phyloP scores from a whole-genome alignment of 371 early-diverging fungal genomes.

The Mortierella sp. region DNA sequence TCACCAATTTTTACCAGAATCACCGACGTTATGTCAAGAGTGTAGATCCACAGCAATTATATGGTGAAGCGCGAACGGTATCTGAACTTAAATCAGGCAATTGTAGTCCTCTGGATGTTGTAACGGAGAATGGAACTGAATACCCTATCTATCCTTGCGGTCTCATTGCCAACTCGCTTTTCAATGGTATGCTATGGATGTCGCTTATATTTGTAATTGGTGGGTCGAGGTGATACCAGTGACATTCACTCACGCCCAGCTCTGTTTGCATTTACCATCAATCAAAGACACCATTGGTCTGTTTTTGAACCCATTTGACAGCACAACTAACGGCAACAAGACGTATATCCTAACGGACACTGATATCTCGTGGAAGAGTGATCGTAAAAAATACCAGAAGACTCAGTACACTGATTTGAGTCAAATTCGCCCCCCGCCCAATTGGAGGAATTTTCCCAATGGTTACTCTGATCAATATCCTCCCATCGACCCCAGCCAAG shows the following conservation, averaged over 20 bases:
- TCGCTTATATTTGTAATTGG: not conserved
- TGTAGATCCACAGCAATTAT: constrained; percentile 86
- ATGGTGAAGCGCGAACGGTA: constrained; percentile 68
- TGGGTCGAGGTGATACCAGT: not conserved
- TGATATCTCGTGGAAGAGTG: constrained; percentile 94
- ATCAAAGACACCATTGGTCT: constrained; percentile 46
- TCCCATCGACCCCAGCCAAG: constrained; percentile 76
- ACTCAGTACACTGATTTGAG: constrained; percentile 63
- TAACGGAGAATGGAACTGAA: constrained; percentile 26
- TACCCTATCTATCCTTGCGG: constrained; percentile 96
- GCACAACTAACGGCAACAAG: constrained; percentile 22
- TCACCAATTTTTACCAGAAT: constrained; percentile 99
- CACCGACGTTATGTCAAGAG: constrained; percentile 96
- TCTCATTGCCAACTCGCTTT: constrained; percentile 97
- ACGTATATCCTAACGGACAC: constrained; percentile 67
- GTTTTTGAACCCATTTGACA: constrained; percentile 32
- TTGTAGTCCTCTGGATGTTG: constrained; percentile 31
- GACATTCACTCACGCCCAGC: not conserved
- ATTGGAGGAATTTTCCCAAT: constrained; percentile 76
- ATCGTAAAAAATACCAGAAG: constrained; percentile 78
- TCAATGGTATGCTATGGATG: constrained; percentile 57
- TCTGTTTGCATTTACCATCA: not conserved
- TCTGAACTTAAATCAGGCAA: constrained; percentile 35
- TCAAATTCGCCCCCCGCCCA: constrained; percentile 82
- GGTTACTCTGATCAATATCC: constrained; percentile 72